These are phyloP conservation scores for Trichoderma parareesei DNA, from an alignment of 495 filamentous ascomycete species.

Conservation along the genomic window DNA sequence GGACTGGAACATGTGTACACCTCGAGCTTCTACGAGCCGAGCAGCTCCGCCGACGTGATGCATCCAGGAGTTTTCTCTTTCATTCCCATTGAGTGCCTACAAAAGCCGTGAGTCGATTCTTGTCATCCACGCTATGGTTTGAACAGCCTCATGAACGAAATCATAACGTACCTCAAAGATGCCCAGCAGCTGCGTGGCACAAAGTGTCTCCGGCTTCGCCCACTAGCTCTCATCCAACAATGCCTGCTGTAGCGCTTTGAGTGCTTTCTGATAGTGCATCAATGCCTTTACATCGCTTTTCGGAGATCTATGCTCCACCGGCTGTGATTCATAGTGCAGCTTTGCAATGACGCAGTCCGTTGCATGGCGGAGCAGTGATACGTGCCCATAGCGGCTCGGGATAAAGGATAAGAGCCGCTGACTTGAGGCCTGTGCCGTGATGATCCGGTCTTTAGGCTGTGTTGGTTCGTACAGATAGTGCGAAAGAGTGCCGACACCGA, in stretches of 20 bases:
- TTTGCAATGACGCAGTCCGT: conserved; percentile 27
- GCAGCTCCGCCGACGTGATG: conserved; percentile 25
- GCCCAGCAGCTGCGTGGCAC: conserved; percentile 27
- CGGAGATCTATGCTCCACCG: neutral
- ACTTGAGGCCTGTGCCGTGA: conserved; percentile 15
- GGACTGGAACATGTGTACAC: conserved; percentile 23
- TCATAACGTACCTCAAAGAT: conserved; percentile 24
- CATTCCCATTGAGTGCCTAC: conserved; percentile 19
- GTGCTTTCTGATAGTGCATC: conserved; percentile 24
- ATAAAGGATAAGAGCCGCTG: conserved; percentile 27
- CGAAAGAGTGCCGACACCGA: neutral
- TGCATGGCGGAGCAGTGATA: conserved; percentile 24
- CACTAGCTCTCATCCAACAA: conserved; percentile 21
- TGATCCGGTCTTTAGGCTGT: neutral
- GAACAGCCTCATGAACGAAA: neutral
- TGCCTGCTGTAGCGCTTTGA: conserved; percentile 27
- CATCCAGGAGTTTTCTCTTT: conserved; percentile 22
- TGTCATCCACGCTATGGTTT: neutral
- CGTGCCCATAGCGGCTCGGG: conserved; percentile 26
- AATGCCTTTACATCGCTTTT: conserved; percentile 18
- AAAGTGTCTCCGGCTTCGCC: conserved; percentile 24
- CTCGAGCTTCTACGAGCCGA: conserved; percentile 27
- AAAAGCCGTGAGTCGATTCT: neutral
- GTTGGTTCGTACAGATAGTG: conserved; percentile 1
- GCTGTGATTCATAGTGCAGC: conserved; percentile 20